Conservation (phyloP, 2,329 filamentous ascomycete genomes). For the Botryotinia globosa region DNA sequence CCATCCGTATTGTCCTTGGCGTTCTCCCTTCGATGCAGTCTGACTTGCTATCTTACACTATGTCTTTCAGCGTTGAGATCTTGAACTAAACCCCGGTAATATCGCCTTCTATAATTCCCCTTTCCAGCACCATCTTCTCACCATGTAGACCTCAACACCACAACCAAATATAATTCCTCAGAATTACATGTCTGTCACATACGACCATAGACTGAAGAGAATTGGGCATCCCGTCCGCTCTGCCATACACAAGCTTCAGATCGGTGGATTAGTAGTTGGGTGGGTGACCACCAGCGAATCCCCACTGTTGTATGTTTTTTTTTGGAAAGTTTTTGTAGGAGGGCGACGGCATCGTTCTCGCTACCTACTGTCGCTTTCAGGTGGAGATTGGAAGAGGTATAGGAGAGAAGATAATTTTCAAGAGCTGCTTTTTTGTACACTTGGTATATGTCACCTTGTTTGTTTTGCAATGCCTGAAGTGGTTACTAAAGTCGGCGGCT, state of each 20-base stretch:
- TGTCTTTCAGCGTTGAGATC: not conserved
- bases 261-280: conserved; percentile 12
- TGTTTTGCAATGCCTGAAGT: not conserved
- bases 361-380: not conserved
- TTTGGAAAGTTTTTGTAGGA: not conserved
- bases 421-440: not conserved
- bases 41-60: too few species aligned
- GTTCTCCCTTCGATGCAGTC: too few species aligned
- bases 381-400: fast-evolving
- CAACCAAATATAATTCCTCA: fast-evolving
- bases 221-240: conserved; percentile 11
- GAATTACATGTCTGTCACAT: fast-evolving
- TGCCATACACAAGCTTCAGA: conserved; percentile 13
- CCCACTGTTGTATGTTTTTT: not conserved
- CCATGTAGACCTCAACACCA: fast-evolving
- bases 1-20: too few species aligned
- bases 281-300: not conserved
- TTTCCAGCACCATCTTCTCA: too few species aligned
- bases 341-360: not conserved
- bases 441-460: not conserved
- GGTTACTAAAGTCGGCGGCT: not conserved
- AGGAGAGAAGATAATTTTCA: not conserved
- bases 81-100: not conserved
- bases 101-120: fast-evolving
- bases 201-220: conserved; percentile 13